Evolutionary conservation across 2,329 filamentous ascomycete genomes (phyloP).

Genomic region (Aspergillus texensis): DNA sequence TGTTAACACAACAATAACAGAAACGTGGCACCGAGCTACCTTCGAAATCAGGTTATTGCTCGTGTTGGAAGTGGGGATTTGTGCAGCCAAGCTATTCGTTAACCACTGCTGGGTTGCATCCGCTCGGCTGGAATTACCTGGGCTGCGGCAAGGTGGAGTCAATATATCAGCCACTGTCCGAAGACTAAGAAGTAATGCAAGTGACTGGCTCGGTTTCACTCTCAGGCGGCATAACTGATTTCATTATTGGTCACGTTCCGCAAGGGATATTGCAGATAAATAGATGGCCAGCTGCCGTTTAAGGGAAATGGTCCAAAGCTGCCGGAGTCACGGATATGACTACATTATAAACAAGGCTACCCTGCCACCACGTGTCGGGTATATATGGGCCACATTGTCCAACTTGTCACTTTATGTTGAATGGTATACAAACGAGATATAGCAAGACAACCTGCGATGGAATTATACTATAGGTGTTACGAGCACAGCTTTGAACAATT

Average conservation of each 20-base stretch:
- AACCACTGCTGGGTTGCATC: not conserved
- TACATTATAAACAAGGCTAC: not conserved
- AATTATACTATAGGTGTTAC: rapidly evolving
- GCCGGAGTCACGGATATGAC: not conserved
- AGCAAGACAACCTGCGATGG: no score
- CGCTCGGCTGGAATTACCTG: not conserved
- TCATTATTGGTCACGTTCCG: not conserved
- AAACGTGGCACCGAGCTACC: not conserved
- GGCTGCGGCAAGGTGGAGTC: not conserved
- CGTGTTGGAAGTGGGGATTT: not conserved
- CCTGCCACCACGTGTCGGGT: not conserved
- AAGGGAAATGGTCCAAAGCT: not conserved
- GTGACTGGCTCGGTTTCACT: not conserved
- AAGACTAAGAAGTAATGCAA: not conserved
- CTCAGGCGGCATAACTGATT: not conserved
- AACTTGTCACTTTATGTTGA: no score
- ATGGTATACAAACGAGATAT: no score
- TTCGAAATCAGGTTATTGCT: not conserved
- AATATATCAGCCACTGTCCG: not conserved
- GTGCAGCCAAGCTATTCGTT: not conserved
- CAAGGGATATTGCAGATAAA: not conserved
- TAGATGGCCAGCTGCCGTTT: not conserved
- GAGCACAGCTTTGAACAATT: no score
- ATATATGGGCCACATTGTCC: no score
- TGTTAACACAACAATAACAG: not conserved